These are phyloP conservation scores for Pachysandra terminalis DNA, from an alignment of 164 flowering plant genomes.

Conservation along the genomic window DNA sequence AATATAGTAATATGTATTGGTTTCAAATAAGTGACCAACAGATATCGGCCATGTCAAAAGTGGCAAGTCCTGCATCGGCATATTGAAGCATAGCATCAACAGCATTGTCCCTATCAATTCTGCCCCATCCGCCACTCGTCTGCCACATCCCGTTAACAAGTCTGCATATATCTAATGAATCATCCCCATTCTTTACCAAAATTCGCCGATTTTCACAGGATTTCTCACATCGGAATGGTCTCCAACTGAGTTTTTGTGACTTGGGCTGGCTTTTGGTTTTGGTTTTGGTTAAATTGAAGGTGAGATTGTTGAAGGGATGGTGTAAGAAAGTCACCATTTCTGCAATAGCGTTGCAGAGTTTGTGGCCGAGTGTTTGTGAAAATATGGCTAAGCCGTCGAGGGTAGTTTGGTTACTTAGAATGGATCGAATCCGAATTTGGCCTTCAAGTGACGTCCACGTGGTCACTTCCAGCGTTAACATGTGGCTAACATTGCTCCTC, in stretches of 20 bases:
- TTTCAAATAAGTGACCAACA: conserved; percentile 29
- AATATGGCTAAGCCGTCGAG: too few species aligned
- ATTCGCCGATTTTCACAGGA: conserved; percentile 24
- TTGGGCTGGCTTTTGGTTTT: conserved; percentile 10
- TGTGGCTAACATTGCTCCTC: too few species aligned
- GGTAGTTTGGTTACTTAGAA: background rate
- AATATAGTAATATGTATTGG: background rate
- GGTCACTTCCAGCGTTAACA: too few species aligned
- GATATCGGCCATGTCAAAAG: conserved; percentile 80
- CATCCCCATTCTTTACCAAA: conserved; percentile 55
- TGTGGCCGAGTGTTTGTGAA: too few species aligned
- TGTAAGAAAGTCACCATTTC: conserved; percentile 32
- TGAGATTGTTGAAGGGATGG: conserved; percentile 20
- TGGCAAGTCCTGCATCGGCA: conserved; percentile 61
- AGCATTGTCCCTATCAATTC: conserved; percentile 52
- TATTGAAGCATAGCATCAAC: conserved; percentile 68
- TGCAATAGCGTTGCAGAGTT: background rate
- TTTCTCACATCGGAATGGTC: conserved; percentile 26
- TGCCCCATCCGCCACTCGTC: conserved; percentile 81
- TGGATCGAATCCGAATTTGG: too few species aligned
- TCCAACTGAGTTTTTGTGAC: conserved; percentile 4
- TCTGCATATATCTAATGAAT: conserved; percentile 57
- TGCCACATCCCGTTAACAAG: conserved; percentile 90
- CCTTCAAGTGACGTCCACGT: too few species aligned
- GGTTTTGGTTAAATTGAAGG: conserved; percentile 14